phyloP scores from a whole-genome alignment of 2,329 filamentous ascomycete species.

The Gliomastix tumulicola region DNA sequence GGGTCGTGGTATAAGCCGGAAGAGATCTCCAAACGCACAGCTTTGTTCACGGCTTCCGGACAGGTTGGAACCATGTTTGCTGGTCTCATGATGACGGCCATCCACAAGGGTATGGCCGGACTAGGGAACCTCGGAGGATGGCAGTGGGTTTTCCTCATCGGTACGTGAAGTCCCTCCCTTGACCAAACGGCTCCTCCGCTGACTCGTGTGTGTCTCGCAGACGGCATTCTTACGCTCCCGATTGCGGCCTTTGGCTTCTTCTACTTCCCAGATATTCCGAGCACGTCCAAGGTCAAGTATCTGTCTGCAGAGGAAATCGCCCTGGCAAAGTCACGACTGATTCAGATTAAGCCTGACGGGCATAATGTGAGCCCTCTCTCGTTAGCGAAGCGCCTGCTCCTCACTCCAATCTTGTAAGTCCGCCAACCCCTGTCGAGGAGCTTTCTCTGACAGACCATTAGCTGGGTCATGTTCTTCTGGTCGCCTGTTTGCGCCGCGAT shows the following conservation, averaged over 20 bases:
- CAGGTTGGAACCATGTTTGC: conserved; percentile 52
- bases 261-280: conserved; percentile 41
- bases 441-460: background rate
- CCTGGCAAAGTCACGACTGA: conserved; percentile 17
- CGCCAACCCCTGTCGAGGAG: background rate
- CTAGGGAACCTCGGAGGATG: conserved; percentile 40
- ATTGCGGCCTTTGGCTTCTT: conserved; percentile 44
- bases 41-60: conserved; percentile 50
- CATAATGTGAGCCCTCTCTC: conserved; percentile 21
- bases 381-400: conserved; percentile 16
- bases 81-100: conserved; percentile 47
- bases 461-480: conserved; percentile 26
- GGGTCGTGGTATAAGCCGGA: conserved; percentile 46
- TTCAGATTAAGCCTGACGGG: conserved; percentile 20
- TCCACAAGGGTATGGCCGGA: conserved; percentile 23
- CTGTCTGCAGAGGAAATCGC: conserved; percentile 21
- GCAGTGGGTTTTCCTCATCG: conserved; percentile 38
- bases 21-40: conserved; percentile 52
- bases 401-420: conserved; percentile 15
- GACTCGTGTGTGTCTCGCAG: too few relatives aligned
- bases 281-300: conserved; percentile 24
- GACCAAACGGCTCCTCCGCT: too few relatives aligned
- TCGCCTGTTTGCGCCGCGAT: conserved; percentile 15
- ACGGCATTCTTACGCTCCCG: conserved; percentile 44
- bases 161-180: too few relatives aligned